Evolutionary conservation across 1,139 yeast species (phyloP).

Genomic region (Yamadazyma blattariae): DNA sequence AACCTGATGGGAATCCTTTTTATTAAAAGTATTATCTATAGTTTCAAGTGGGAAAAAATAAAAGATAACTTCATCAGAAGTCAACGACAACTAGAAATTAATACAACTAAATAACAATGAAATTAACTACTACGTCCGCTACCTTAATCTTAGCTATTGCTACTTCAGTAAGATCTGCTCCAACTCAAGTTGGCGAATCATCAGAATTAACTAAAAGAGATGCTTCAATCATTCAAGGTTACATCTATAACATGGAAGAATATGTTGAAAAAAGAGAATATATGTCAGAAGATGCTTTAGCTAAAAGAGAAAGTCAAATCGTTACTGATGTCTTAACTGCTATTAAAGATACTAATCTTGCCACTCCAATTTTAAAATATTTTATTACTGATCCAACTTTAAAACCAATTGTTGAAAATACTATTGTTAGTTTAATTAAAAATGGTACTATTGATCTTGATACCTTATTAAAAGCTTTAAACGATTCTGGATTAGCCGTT

Average conservation of each 20-base stretch:
- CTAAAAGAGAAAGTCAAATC: conserved; percentile 39
- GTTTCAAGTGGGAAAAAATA: conserved; percentile 1
- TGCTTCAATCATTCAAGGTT: conserved; percentile 23
- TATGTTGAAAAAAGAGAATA: conserved; percentile 29
- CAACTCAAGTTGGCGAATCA: conserved; percentile 20
- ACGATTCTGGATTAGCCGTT: conserved; percentile 44
- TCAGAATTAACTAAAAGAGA: conserved; percentile 31
- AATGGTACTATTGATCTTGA: conserved; percentile 32
- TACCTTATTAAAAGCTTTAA: conserved; percentile 41
- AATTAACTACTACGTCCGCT: conserved; percentile 11
- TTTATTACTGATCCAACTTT: conserved; percentile 33
- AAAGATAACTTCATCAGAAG: no score
- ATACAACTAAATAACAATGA: conserved; percentile 6
- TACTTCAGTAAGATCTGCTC: conserved; percentile 34
- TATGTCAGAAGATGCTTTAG: conserved; percentile 23
- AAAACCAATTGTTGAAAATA: conserved; percentile 27
- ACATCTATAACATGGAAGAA: conserved; percentile 28
- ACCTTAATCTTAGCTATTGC: conserved; percentile 33
- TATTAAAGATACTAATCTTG: conserved; percentile 37
- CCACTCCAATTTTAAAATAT: conserved; percentile 34
- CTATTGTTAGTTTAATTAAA: conserved; percentile 30
- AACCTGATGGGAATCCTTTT: background rate
- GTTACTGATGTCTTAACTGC: conserved; percentile 43
- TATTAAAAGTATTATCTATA: background rate
- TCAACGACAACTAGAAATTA: background rate